These are phyloP conservation scores for Mycena polygramma DNA, from an alignment of 768 basidiomycete genomes.

Conservation along the genomic window DNA sequence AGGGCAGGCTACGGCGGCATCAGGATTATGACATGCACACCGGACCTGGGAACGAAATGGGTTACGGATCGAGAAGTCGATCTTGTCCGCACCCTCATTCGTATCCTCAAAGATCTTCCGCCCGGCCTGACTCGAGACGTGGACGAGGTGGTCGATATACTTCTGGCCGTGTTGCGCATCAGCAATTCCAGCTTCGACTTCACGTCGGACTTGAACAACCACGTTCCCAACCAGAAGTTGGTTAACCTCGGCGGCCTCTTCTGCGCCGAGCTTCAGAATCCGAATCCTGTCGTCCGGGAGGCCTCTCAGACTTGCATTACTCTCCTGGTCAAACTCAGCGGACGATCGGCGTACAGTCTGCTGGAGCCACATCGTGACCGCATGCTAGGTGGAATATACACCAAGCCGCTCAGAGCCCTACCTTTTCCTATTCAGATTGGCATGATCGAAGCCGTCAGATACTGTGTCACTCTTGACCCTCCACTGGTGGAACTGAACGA, in stretches of 20 bases:
- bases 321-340: conserved; percentile 80
- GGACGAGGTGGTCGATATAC: conserved; percentile 81
- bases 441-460: conserved; percentile 97
- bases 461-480: conserved; percentile 90
- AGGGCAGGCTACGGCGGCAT: conserved; percentile 92
- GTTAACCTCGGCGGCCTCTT: conserved; percentile 84
- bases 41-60: conserved; percentile 82
- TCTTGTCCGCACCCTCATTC: conserved; percentile 89
- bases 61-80: conserved; percentile 90
- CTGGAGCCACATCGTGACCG: conserved; percentile 88
- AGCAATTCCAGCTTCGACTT: conserved; percentile 65
- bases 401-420: conserved; percentile 95
- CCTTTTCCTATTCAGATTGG: conserved; percentile 97
- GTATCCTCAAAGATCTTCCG: conserved; percentile 95
- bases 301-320: conserved; percentile 87
- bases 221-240: conserved; percentile 65
- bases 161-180: conserved; percentile 75
- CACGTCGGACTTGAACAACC: conserved; percentile 56
- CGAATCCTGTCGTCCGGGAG: conserved; percentile 87
- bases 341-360: conserved; percentile 81
- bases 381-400: conserved; percentile 90
- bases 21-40: conserved; percentile 79
- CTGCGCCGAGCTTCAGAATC: conserved; percentile 89
- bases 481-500: conserved; percentile 93
- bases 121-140: conserved; percentile 88